phyloP scores from a whole-genome alignment of 2,329 filamentous ascomycete species.

The Exophiala spinifera region DNA sequence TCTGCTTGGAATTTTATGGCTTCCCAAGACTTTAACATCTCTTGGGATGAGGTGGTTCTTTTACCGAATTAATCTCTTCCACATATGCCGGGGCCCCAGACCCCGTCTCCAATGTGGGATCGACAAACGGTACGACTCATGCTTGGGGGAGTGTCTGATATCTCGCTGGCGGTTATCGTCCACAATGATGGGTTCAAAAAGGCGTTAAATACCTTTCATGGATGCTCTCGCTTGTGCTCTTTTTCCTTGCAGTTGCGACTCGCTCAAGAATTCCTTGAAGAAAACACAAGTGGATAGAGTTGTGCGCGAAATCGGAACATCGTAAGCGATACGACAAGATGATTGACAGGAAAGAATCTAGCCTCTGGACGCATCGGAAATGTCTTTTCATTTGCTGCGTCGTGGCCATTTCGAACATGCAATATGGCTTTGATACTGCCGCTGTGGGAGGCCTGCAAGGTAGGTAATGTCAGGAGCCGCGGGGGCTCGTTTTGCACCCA shows the following conservation, averaged over 20 bases:
- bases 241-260: background rate
- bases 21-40: background rate
- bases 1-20: background rate
- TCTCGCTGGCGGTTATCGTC: background rate
- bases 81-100: conserved; percentile 15
- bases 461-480: background rate
- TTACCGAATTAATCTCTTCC: background rate
- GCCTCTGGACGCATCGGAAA: conserved; percentile 17
- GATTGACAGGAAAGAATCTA: conserved; percentile 10
- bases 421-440: conserved; percentile 52
- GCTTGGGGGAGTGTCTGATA: background rate
- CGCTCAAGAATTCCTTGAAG: no score
- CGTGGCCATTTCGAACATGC: conserved; percentile 50
- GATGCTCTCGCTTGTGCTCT: background rate
- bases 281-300: background rate
- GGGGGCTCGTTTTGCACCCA: background rate
- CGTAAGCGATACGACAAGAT: conserved; percentile 1
- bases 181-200: background rate
- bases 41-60: background rate
- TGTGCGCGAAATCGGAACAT: background rate
- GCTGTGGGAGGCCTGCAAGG: conserved; percentile 36
- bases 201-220: background rate
- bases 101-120: conserved; percentile 6
- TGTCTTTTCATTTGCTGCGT: conserved; percentile 47
- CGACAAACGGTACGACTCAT: background rate